Conservation (phyloP, 345 rosid genomes). For the Gossypium rotundifolium region DNA sequence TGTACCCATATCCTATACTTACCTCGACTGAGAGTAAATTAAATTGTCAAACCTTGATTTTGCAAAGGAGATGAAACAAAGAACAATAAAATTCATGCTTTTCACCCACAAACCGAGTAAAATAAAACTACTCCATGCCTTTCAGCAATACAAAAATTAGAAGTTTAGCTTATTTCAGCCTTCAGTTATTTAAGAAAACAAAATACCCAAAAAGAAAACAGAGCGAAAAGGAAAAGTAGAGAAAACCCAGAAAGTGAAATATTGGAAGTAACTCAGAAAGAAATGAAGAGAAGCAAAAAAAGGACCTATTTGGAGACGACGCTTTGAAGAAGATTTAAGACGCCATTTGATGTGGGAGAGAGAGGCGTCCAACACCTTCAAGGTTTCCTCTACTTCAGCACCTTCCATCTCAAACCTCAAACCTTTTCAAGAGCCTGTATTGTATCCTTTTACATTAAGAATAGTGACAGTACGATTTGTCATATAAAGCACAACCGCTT, state of each 20-base stretch:
- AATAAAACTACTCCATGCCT: not conserved
- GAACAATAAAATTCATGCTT: not conserved
- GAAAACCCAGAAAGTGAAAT: constrained; percentile 5
- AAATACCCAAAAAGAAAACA: not conserved
- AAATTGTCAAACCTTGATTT: not conserved
- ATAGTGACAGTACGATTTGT: not conserved
- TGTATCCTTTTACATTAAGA: not conserved
- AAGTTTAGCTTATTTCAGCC: not conserved
- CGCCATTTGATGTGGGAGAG: not conserved
- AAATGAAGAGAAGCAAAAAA: not conserved
- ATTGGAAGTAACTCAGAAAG: not conserved
- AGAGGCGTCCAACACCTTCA: constrained; percentile 11
- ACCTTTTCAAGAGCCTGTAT: not conserved
- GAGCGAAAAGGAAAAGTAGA: not conserved
- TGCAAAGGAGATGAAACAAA: not conserved
- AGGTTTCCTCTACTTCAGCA: constrained; percentile 2
- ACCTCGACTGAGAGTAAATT: not conserved
- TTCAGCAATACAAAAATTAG: not conserved
- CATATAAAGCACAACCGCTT: not conserved
- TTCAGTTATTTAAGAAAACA: not conserved
- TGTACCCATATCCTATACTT: not conserved
- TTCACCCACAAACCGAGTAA: not conserved
- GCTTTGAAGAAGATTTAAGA: constrained; percentile 9
- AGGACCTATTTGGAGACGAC: not conserved
- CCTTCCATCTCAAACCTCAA: not conserved